Evolutionary conservation across 805 yeast genomes (phyloP), one percentile per base, ranked within the genome.

Genomic region (Zygotorulaspora sp.): DNA sequence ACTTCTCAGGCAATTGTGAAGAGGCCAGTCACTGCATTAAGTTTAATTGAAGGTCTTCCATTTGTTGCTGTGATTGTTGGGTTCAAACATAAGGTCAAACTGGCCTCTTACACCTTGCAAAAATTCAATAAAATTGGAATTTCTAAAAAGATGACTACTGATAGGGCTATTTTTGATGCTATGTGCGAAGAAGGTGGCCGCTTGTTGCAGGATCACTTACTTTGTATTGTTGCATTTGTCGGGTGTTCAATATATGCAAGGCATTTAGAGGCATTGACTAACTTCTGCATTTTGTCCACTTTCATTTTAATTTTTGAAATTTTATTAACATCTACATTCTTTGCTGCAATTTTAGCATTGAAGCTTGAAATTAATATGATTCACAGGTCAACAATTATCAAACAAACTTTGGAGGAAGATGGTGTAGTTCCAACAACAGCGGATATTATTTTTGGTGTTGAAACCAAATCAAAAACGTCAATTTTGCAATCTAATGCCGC

Each of bases 21-120:
- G 28, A 65, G 77, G 30, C 74, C 74, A 35, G 80, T 89, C 26
- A 78, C 94, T 10, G 67, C 85, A 42, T 68, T 83, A 40, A 77
- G 86, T 39, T 68, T 89, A 48, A 77, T 88, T 41, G 97, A 90
- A 65, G 97, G 97, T 16, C 66, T 89, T 31, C 97, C 97, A 16
- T 89, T 89, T 63, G 73, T 89, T 54, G 96, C 89, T 13, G 88
- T 95, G 18, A 81, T 87, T 5, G 78, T 89, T 56, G 97, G 97
- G 2, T 89, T 89, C 65, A 88, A 86, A 57, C 84, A 85, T 59
- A 87, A 89, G 52, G 75, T 85, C 13, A 68, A 77, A 8, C 71
- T 88, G 49, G 81, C 96, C 1, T 65, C 74, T 14, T 72, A 75
- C 30, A 78, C 81, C 13, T 55, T 75, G 53, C 63, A 65, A 30